Conservation (phyloP, 495 filamentous ascomycete species). For the Penicillium pancosmium region DNA sequence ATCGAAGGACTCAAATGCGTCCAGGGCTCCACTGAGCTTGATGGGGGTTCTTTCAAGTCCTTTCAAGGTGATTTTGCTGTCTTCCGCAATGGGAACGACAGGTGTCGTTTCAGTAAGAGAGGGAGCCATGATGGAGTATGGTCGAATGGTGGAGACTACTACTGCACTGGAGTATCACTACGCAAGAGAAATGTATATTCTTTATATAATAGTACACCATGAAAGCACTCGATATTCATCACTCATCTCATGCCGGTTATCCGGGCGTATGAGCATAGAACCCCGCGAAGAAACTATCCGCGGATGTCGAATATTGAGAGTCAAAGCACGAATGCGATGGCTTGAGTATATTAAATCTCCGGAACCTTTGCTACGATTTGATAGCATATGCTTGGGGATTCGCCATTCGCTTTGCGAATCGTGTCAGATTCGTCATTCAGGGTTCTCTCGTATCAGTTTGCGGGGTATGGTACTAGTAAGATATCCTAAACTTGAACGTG, state of each 20-base stretch:
- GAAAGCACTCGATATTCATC: background rate
- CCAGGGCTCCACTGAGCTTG: conserved; percentile 54
- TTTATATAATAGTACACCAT: too few relatives aligned
- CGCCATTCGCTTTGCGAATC: conserved; percentile 9
- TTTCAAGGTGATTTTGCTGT: conserved; percentile 15
- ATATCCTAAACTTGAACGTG: conserved; percentile 10
- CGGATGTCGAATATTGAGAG: conserved; percentile 9
- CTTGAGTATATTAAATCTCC: background rate
- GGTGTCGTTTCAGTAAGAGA: conserved; percentile 24
- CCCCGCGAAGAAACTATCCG: conserved; percentile 4
- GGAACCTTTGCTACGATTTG: background rate
- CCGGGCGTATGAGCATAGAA: conserved; percentile 2
- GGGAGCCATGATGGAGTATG: conserved; percentile 25
- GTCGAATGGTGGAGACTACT: background rate
- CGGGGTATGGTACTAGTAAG: conserved; percentile 6
- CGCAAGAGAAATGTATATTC: too few relatives aligned
- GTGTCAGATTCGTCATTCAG: conserved; percentile 14
- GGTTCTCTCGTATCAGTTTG: background rate
- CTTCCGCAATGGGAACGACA: conserved; percentile 23
- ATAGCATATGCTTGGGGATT: background rate
- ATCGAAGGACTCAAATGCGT: conserved; percentile 62
- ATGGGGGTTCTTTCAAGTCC: conserved; percentile 42
- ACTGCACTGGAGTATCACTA: background rate
- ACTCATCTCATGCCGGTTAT: conserved; percentile 25
- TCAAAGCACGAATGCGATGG: conserved; percentile 4